Base-by-base conservation (phyloP, 1,284 basidiomycete genomes). In the Tilletia indica region DNA sequence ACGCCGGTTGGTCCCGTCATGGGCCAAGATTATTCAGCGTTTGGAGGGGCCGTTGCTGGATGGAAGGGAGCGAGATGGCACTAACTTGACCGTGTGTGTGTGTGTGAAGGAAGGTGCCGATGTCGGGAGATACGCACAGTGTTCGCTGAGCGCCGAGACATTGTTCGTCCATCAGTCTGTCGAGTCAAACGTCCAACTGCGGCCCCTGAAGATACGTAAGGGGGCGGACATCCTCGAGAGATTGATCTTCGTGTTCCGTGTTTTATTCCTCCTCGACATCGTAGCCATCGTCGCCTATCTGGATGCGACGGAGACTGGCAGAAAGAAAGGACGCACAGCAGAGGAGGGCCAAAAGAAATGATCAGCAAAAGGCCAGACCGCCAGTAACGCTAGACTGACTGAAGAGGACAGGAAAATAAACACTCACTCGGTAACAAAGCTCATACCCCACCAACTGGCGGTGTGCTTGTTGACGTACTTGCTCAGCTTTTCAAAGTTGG, bases 401-500 rank as follows among this genome's bases (percentile, higher is more conserved):
- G 47, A 12, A 12, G 38, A 67, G 25, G 66, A 45, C 42, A 67
- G 31, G 34, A 68, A 68, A 54, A 39, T 2, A 68, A 31, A 42
- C 34, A 69, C 42, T 25, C 39, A 61, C 48, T 71, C 70, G 54
- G 45, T 56, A n/a, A 71, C 70, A 66, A 71, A 71, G 61, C 63
- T 67, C n/a, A 63, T 70, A 1, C 82, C 81, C 82, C 82, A 84
- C 82, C 82, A 83, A 51, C 79, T 79, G 0, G 82, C 77, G 3
- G 82, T 84, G 68, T 84, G 82, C 69, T 78, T 80, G 67, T 80
- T 81, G 31, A 82, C 84, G 71, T 80, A 79, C 69, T 93, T 93
- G 88, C 93, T 95, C 75, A 99, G 87, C 86, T 99, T 99, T 76
- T 91, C 88, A 85, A 97, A 94, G 86, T 98, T 98, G 85, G 93